Evolutionary conservation across 202 grass and related monocot genomes (phyloP).

Genomic region (Setaria viridis): DNA sequence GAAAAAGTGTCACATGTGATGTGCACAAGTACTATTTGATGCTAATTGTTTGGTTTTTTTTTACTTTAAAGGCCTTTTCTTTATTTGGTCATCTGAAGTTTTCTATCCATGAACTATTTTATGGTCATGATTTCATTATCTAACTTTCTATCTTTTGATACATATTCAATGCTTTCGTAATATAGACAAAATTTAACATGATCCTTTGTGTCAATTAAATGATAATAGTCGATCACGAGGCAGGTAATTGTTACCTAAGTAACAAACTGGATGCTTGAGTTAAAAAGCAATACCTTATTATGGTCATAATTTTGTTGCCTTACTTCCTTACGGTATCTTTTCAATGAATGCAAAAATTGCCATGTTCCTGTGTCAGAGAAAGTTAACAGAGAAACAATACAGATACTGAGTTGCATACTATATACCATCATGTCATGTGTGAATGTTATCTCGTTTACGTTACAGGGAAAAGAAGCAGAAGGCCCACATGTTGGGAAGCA

Average conservation of each 20-base stretch:
- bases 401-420: slow-evolving; percentile 24
- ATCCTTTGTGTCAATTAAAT: no score
- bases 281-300: no score
- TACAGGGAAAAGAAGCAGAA: slow-evolving; percentile 54
- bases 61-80: not conserved
- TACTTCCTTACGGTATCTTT: not conserved
- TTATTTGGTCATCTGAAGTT: not conserved
- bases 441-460: not conserved
- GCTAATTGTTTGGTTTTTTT: no score
- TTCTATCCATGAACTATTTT: not conserved
- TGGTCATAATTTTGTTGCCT: not conserved
- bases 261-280: no score
- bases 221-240: no score
- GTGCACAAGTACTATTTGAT: no score
- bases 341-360: not conserved
- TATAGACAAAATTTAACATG: no score
- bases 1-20: no score
- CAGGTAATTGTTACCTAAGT: no score
- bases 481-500: slow-evolving; percentile 56
- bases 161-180: no score
- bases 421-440: not conserved
- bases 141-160: not conserved
- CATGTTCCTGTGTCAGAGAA: not conserved
- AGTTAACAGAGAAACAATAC: not conserved
- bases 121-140: not conserved